Evolutionary conservation across 2,329 filamentous ascomycete species (phyloP), one percentile per base, ranked within the genome.

Genomic region (Tolypocladium ovalisporum): DNA sequence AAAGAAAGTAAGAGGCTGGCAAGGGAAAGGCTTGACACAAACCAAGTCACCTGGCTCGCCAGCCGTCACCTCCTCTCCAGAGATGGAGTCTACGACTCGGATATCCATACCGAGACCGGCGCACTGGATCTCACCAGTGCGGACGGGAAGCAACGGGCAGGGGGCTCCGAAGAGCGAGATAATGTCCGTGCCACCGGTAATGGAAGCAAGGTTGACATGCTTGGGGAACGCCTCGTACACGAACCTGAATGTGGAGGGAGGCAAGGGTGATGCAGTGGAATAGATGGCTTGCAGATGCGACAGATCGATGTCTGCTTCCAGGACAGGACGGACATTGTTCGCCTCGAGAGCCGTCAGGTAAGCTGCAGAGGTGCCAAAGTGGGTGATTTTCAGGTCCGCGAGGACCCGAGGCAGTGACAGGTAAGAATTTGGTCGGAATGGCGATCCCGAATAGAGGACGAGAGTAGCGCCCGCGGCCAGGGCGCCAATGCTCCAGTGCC

Each of bases 161-260:
- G 91, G 89, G 0, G 90, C 87, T 49, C 92, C 93, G 66, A 97
- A 99, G 37, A 97, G 83, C 1, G 92, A 96, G 62, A 97, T 90
- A 65, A 97, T 97, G 69, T 99, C 94, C 3, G 93, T 97, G 54
- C 93, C 94, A 40, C 94, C 94, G 0, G 93, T 97, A 67, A 99
- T 97, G 57, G 89, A 95, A 54, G 86, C 90, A 9, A 97, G 83
- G 71, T 97, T 93, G 62, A 97, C 79, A n/a, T 81, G 76, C 0
- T 81, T 67, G 2, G 91, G 90, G 67, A 97, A 95, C 1, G 88
- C 87, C 32, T 81, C 75, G 74, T 97, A 97, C 56, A 97, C 85
- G 67, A 95, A 97, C 58, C 83, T 79, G 72, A 97, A 97, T 1
- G 94, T 97, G 1, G 90, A 96, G 0, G 94, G 93, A 0, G 93